Conservation (phyloP, 192 early-diverging fungal genomes). For the Coemansia javaensis region DNA sequence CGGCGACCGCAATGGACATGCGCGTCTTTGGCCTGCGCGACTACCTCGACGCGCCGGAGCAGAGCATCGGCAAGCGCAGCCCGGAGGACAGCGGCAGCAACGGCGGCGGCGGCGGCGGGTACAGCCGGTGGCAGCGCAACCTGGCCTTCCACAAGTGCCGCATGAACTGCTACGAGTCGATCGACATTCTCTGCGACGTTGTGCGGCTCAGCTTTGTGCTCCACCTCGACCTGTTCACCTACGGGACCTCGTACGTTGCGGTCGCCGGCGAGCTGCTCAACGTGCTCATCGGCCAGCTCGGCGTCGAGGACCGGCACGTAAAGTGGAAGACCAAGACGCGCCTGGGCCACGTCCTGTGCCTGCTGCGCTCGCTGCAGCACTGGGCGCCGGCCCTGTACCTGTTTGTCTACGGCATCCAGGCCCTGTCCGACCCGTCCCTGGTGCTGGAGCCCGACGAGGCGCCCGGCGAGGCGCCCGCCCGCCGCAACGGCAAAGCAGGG, state of each 20-base stretch:
- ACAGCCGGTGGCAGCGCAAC: conserved; percentile 37
- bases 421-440: conserved; percentile 30
- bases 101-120: conserved; percentile 7
- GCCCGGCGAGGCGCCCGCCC: too few species aligned
- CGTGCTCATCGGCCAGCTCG: conserved; percentile 36
- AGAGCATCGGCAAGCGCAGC: conserved; percentile 1
- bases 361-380: conserved; percentile 40
- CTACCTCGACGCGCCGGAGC: conserved; percentile 30
- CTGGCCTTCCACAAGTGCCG: conserved; percentile 37
- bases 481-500: too few species aligned
- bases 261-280: conserved; percentile 45
- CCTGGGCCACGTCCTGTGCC: conserved; percentile 28
- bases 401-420: conserved; percentile 43
- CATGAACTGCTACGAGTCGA: conserved; percentile 42
- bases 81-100: neutral
- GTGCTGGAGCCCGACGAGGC: conserved; percentile 15
- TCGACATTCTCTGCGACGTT: conserved; percentile 35
- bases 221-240: conserved; percentile 39
- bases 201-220: conserved; percentile 41
- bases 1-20: conserved; percentile 43
- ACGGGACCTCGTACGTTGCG: conserved; percentile 39
- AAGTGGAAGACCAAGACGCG: conserved; percentile 41
- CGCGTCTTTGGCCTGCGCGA: conserved; percentile 40
- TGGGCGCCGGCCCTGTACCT: conserved; percentile 46
- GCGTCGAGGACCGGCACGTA: conserved; percentile 16